Percentiles rank a stretch among this genome's conserved stretches.
phyloP scores from a whole-genome alignment of 139 green algal species.

The Auxenochlorella pyrenoidosa region DNA sequence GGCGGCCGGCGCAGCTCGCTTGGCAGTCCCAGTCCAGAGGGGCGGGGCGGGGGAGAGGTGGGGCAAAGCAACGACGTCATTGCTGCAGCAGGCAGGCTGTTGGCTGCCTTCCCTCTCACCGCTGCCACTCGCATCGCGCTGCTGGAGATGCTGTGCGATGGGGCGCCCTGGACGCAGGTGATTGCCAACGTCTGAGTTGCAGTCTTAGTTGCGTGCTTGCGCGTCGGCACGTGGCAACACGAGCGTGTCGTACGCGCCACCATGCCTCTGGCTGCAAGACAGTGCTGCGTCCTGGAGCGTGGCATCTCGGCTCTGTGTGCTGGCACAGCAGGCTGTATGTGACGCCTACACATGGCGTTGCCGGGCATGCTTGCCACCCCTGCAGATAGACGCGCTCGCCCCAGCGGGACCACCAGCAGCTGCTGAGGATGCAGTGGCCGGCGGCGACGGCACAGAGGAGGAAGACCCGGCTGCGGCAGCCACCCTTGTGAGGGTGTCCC shows the following conservation, averaged over 20 bases:
- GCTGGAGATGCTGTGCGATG: slow-evolving; percentile 48
- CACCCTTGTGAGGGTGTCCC: background rate
- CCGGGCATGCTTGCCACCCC: background rate
- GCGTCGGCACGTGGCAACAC: no score
- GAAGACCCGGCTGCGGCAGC: background rate
- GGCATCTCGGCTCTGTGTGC: background rate
- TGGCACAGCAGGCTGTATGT: background rate
- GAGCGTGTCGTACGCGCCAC: background rate
- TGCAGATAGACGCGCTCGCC: slow-evolving; percentile 25
- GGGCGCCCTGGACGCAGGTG: slow-evolving; percentile 26
- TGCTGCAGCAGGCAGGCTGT: slow-evolving; percentile 30
- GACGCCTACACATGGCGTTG: background rate
- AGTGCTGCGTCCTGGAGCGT: background rate
- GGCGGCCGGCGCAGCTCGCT: background rate
- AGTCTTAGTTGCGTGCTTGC: no score
- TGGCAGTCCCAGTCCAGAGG: background rate
- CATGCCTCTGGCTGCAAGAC: no score
- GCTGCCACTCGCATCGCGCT: slow-evolving; percentile 34
- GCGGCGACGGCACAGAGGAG: background rate
- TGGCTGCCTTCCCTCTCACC: slow-evolving; percentile 46
- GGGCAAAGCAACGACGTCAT: background rate
- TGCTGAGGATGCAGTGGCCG: background rate
- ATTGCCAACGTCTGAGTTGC: background rate
- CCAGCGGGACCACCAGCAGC: background rate
- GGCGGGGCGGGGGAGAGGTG: background rate